phyloP scores from a whole-genome alignment of 2,329 filamentous ascomycete species.

The Blumeria hordei region DNA sequence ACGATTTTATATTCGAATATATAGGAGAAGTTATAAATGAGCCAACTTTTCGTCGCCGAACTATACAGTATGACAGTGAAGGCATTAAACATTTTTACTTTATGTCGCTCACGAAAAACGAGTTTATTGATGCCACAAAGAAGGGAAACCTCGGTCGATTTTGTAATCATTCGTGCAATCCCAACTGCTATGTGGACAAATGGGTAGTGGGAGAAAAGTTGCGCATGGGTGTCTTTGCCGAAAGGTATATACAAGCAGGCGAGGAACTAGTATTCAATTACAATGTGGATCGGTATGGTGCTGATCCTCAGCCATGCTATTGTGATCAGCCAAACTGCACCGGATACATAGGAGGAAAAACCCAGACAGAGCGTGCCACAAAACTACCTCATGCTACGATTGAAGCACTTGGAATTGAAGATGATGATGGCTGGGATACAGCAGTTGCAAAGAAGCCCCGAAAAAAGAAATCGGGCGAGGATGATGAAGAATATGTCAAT shows the following conservation, averaged over 20 bases:
- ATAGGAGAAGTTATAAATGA: slow-evolving; percentile 97
- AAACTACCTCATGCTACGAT: slow-evolving; percentile 77
- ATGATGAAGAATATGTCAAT: slow-evolving; percentile 89
- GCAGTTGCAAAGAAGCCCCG: slow-evolving; percentile 70
- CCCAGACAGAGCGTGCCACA: slow-evolving; percentile 83
- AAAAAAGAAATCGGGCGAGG: slow-evolving; percentile 77
- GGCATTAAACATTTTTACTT: slow-evolving; percentile 99
- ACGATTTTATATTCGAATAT: slow-evolving; percentile 95
- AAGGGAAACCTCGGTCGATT: slow-evolving; percentile 90
- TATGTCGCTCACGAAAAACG: slow-evolving; percentile 90
- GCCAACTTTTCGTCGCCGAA: slow-evolving; percentile 64
- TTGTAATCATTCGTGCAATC: slow-evolving; percentile 97
- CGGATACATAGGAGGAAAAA: slow-evolving; percentile 92
- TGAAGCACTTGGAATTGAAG: slow-evolving; percentile 86
- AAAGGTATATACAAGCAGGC: slow-evolving; percentile 59
- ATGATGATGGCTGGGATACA: slow-evolving; percentile 78
- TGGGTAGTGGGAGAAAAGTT: slow-evolving; percentile 96
- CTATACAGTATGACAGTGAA: slow-evolving; percentile 81
- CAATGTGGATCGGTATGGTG: slow-evolving; percentile 94
- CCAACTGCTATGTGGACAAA: slow-evolving; percentile 98
- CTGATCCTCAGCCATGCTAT: slow-evolving; percentile 90
- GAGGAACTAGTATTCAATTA: slow-evolving; percentile 98
- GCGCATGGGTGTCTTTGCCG: slow-evolving; percentile 95
- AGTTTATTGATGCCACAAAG: slow-evolving; percentile 94
- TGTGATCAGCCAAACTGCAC: slow-evolving; percentile 87